Evolutionary conservation across 345 rosid genomes (phyloP).

Genomic region (Camelina neglecta): DNA sequence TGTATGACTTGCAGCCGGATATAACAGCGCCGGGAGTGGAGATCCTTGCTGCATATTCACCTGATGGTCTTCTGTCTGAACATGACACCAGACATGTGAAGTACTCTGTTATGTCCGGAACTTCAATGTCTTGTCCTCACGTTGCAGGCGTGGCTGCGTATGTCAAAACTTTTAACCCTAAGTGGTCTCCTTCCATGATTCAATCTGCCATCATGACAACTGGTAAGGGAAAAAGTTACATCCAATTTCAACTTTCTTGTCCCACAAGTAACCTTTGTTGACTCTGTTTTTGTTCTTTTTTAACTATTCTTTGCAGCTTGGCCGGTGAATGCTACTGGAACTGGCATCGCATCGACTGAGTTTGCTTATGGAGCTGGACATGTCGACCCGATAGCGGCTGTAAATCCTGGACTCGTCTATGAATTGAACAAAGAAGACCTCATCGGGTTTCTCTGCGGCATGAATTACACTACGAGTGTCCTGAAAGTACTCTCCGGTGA

Average conservation of each 20-base stretch:
- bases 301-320: conserved; percentile 38
- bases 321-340: conserved; percentile 33
- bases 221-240: conserved; percentile 22
- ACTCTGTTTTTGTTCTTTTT: background rate
- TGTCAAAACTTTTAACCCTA: conserved; percentile 48
- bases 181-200: conserved; percentile 59
- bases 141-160: conserved; percentile 50
- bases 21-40: conserved; percentile 59
- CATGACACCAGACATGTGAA: conserved; percentile 27
- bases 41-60: conserved; percentile 61
- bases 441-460: conserved; percentile 38
- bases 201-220: conserved; percentile 57
- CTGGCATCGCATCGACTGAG: conserved; percentile 14
- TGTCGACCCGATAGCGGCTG: conserved; percentile 44
- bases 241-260: background rate
- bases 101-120: conserved; percentile 46
- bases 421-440: conserved; percentile 37
- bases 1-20: conserved; percentile 56
- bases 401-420: conserved; percentile 48
- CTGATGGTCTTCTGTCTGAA: background rate
- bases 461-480: conserved; percentile 11
- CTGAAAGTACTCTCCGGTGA: conserved; percentile 43
- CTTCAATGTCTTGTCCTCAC: conserved; percentile 59
- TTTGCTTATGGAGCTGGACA: conserved; percentile 48
- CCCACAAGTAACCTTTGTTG: background rate